Evolutionary conservation across 1,284 basidiomycete species (phyloP).

Genomic region (Microbotryum scabiosae): DNA sequence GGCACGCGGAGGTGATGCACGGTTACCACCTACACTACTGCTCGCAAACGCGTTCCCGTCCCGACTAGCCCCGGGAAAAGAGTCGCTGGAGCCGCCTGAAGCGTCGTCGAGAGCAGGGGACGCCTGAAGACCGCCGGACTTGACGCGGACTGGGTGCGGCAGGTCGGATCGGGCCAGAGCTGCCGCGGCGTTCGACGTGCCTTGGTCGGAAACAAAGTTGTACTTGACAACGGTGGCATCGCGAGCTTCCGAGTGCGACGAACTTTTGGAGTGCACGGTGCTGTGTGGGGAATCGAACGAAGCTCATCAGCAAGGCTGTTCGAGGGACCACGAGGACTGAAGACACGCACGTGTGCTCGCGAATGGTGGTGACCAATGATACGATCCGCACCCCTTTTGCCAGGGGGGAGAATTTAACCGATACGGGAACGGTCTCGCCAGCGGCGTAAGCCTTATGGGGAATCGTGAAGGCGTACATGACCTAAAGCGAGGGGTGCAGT

Average conservation of each 20-base stretch:
- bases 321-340: not conserved
- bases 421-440: constrained; percentile 69
- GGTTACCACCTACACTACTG: not conserved
- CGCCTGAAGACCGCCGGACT: constrained; percentile 14
- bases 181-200: not conserved
- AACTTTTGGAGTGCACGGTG: constrained; percentile 54
- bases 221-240: constrained; percentile 59
- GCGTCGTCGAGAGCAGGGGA: constrained; percentile 14
- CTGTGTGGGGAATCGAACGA: not conserved
- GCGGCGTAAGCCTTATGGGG: constrained; percentile 86
- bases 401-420: constrained; percentile 78
- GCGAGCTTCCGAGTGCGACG: constrained; percentile 57
- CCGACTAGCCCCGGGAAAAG: constrained; percentile 9
- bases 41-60: constrained; percentile 3
- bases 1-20: constrained; percentile 6
- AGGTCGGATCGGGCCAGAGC: constrained; percentile 43
- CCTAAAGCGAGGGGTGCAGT: constrained; percentile 1
- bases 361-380: constrained; percentile 58
- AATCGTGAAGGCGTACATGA: constrained; percentile 44
- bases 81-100: constrained; percentile 13
- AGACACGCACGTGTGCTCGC: constrained; percentile 50
- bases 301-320: not conserved
- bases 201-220: constrained; percentile 55
- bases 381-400: constrained; percentile 71
- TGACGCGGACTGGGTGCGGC: constrained; percentile 24